Percentiles rank a stretch among this genome's conserved stretches.
phyloP scores from a whole-genome alignment of 441 rosid genomes.

The Adansonia rubrostipa region DNA sequence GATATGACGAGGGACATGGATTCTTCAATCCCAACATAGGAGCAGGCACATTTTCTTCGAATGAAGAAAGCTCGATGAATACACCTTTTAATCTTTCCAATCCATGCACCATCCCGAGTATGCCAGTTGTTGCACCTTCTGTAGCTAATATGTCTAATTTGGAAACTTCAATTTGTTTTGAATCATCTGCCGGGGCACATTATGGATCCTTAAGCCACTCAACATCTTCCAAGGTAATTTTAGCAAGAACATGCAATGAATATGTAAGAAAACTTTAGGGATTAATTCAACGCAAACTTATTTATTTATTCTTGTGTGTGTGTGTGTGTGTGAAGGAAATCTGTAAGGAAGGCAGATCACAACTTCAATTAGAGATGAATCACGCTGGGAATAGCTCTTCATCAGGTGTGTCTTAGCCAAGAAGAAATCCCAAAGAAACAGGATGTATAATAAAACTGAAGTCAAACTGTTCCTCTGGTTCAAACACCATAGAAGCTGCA shows the following conservation, averaged over 20 bases:
- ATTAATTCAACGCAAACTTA: slow-evolving; percentile 6
- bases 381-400: slow-evolving; percentile 42
- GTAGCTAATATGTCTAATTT: slow-evolving; percentile 37
- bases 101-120: slow-evolving; percentile 41
- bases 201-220: slow-evolving; percentile 47
- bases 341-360: slow-evolving; percentile 42
- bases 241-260: slow-evolving; percentile 14
- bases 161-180: slow-evolving; percentile 50
- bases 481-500: slow-evolving; percentile 33
- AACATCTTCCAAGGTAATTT: slow-evolving; percentile 53
- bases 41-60: slow-evolving; percentile 45
- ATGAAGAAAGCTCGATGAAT: slow-evolving; percentile 42
- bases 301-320: slow-evolving; percentile 17
- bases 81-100: slow-evolving; percentile 39
- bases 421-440: slow-evolving; percentile 24
- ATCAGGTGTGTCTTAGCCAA: slow-evolving; percentile 42
- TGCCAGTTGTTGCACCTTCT: slow-evolving; percentile 40
- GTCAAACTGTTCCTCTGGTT: slow-evolving; percentile 22
- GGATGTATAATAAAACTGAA: slow-evolving; percentile 24
- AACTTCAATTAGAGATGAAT: slow-evolving; percentile 40
- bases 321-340: slow-evolving; percentile 49
- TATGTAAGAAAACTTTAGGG: not conserved
- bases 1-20: slow-evolving; percentile 51
- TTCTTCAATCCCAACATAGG: slow-evolving; percentile 39
- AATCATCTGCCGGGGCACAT: slow-evolving; percentile 45